Percentiles rank a stretch among this genome's conserved stretches.
phyloP scores from a whole-genome alignment of 2,329 filamentous ascomycete genomes.

The Talaromyces albobiverticillius region DNA sequence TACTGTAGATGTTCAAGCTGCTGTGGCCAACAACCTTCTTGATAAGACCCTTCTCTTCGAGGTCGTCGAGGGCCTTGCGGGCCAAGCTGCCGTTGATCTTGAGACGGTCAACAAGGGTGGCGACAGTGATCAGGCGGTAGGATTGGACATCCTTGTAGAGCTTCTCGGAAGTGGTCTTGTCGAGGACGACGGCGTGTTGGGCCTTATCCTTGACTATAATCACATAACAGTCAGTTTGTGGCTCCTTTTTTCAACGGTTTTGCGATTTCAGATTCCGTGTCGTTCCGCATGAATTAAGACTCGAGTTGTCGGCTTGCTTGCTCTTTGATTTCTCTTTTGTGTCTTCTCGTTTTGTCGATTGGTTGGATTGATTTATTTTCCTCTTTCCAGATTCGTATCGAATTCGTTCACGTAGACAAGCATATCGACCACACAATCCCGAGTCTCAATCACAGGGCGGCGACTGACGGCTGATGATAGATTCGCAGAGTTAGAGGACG shows the following conservation, averaged over 20 bases:
- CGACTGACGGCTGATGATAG: conserved; percentile 15
- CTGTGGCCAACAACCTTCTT: conserved; percentile 96
- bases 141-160: conserved; percentile 99
- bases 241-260: too few species aligned
- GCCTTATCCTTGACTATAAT: conserved; percentile 99
- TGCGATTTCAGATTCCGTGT: neutral
- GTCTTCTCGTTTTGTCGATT: neutral
- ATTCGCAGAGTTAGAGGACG: neutral
- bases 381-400: neutral
- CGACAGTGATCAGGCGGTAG: conserved; percentile 98
- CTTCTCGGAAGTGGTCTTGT: conserved; percentile 96
- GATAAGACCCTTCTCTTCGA: conserved; percentile 98
- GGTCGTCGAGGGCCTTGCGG: conserved; percentile 80
- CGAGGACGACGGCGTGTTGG: conserved; percentile 96
- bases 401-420: neutral
- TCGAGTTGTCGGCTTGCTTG: neutral
- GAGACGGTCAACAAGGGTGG: conserved; percentile 96
- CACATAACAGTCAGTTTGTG: conserved; percentile 4
- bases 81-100: conserved; percentile 99
- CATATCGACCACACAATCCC: neutral
- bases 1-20: conserved; percentile 98
- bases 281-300: neutral
- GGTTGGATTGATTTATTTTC: neutral
- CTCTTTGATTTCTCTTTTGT: neutral
- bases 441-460: conserved; percentile 12